Conservation (phyloP, 768 basidiomycete species). For the Boletus sp. region DNA sequence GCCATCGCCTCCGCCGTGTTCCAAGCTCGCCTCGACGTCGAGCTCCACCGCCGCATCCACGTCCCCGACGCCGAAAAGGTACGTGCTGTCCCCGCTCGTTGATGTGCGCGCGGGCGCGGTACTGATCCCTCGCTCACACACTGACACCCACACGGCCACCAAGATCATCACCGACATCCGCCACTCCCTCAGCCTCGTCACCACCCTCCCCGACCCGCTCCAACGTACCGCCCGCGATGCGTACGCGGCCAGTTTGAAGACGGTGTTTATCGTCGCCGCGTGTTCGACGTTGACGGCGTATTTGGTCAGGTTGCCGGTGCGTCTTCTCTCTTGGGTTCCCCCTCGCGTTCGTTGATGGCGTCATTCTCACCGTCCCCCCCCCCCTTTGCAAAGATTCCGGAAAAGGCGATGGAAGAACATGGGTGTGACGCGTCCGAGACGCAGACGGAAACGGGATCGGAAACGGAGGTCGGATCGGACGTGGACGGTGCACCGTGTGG, state of each 20-base stretch:
- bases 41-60: constrained; percentile 16
- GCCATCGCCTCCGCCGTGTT: constrained; percentile 23
- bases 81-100: not conserved
- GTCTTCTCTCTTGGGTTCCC: too few species aligned
- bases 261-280: constrained; percentile 18
- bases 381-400: constrained; percentile 15
- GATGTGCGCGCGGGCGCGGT: too few species aligned
- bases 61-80: constrained; percentile 10
- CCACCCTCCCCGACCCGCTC: constrained; percentile 3
- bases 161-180: constrained; percentile 18
- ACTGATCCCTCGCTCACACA: too few species aligned
- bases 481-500: not conserved
- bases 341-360: too few species aligned
- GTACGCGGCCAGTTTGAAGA: constrained; percentile 17
- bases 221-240: constrained; percentile 19
- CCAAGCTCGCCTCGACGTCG: constrained; percentile 14
- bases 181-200: constrained; percentile 18
- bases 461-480: not conserved
- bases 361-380: too few species aligned
- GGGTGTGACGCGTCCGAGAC: not conserved
- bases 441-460: not conserved
- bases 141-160: too few species aligned
- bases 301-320: constrained; percentile 17
- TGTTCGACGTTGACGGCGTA: constrained; percentile 20
- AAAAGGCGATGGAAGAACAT: constrained; percentile 3